A percentile compares a stretch with the other conserved stretches of the same genome.
Evolutionary conservation across 2,329 filamentous ascomycete genomes (phyloP).

Genomic region (Hyphodiscus sp.): DNA sequence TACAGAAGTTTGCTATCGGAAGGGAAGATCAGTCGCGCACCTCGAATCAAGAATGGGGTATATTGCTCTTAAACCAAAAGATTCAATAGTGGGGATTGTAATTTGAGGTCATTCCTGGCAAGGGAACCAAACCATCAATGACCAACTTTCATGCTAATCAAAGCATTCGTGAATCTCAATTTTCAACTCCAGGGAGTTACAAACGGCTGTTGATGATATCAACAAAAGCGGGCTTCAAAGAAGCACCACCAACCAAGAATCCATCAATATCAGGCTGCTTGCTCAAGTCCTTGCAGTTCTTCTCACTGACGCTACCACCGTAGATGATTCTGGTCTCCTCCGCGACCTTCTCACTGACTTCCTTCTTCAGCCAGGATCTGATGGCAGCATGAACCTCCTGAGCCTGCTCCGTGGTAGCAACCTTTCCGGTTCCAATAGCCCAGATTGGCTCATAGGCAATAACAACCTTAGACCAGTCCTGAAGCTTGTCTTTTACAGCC

Average conservation of each 20-base stretch:
- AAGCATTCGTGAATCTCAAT: constrained; percentile 16
- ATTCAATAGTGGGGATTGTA: neutral
- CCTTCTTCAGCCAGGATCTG: constrained; percentile 76
- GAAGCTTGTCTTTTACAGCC: constrained; percentile 70
- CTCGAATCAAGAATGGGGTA: too few relatives aligned
- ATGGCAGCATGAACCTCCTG: constrained; percentile 93
- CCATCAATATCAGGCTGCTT: constrained; percentile 95
- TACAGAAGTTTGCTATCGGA: too few relatives aligned
- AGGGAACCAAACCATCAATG: neutral
- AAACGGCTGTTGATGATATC: constrained; percentile 60
- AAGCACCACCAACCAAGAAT: constrained; percentile 93
- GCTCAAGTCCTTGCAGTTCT: constrained; percentile 92
- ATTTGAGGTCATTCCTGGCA: neutral
- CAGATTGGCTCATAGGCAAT: constrained; percentile 99
- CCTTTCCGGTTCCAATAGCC: constrained; percentile 91
- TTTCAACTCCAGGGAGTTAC: constrained; percentile 20
- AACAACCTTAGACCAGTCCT: constrained; percentile 91
- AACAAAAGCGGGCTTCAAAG: constrained; percentile 88
- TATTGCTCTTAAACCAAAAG: too few relatives aligned
- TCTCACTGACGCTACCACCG: constrained; percentile 92
- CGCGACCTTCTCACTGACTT: constrained; percentile 67
- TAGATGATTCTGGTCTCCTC: constrained; percentile 93
- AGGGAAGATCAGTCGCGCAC: too few relatives aligned
- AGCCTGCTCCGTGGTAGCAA: constrained; percentile 80
- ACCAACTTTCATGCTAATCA: neutral